Conservation (phyloP, 352 stramenopile genomes). For the Phytophthora aleatoria region DNA sequence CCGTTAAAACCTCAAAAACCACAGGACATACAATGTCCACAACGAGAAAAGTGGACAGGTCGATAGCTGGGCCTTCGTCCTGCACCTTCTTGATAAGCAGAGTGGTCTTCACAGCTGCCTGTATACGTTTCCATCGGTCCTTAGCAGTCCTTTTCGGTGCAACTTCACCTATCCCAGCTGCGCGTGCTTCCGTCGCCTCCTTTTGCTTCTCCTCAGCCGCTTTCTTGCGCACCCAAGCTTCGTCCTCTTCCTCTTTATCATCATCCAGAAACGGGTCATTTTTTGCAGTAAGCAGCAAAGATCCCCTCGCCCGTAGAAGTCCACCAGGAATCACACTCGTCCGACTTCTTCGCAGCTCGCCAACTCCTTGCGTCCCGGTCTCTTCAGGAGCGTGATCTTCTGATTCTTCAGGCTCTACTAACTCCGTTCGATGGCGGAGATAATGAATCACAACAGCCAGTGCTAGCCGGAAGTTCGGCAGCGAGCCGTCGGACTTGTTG, state of each 20-base stretch:
- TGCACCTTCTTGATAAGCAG: conserved; percentile 63
- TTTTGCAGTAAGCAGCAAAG: conserved; percentile 52
- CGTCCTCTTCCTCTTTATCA: conserved; percentile 65
- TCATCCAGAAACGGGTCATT: conserved; percentile 62
- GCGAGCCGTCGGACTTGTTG: conserved; percentile 68
- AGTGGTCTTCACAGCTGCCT: conserved; percentile 57
- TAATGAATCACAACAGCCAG: conserved; percentile 83
- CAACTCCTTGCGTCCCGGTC: conserved; percentile 1
- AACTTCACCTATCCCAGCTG: conserved; percentile 19
- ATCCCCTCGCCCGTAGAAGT: conserved; percentile 20
- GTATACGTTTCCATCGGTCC: conserved; percentile 61
- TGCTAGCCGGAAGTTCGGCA: conserved; percentile 81
- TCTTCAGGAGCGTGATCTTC: conserved; percentile 17
- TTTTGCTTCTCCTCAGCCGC: conserved; percentile 36
- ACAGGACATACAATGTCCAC: conserved; percentile 79
- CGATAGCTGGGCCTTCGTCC: conserved; percentile 62
- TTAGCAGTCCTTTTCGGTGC: conserved; percentile 26
- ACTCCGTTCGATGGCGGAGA: conserved; percentile 66
- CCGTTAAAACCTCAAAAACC: conserved; percentile 68
- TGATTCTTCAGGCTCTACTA: conserved; percentile 33
- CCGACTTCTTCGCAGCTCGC: conserved; percentile 25
- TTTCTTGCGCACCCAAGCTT: conserved; percentile 41
- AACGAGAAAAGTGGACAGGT: conserved; percentile 75
- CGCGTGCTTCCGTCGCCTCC: conserved; percentile 20
- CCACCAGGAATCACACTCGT: conserved; percentile 25